A percentile compares a stretch with the other conserved stretches of the same genome.
These are phyloP conservation scores for Sophora flavescens DNA, from an alignment of 306 rosid species.

Conservation along the genomic window DNA sequence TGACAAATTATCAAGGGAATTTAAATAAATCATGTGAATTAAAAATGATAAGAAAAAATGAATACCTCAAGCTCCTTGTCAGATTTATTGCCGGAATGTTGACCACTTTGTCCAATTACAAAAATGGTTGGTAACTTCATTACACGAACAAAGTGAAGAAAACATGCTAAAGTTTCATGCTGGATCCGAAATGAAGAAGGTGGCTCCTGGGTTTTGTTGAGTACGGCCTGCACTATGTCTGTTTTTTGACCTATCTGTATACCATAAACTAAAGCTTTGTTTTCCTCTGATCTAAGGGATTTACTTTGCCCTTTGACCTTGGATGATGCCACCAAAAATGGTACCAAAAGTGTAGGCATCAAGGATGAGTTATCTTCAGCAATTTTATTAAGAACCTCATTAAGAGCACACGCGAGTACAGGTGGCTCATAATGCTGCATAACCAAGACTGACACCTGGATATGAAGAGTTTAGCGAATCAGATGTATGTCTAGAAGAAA, in stretches of 20 bases:
- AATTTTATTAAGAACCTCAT: constrained; percentile 68
- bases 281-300: constrained; percentile 44
- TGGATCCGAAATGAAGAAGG: constrained; percentile 62
- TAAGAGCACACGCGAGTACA: constrained; percentile 72
- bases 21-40: neutral
- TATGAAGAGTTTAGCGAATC: constrained; percentile 37
- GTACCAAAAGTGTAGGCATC: constrained; percentile 65
- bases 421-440: constrained; percentile 79
- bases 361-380: constrained; percentile 51
- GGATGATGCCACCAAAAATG: constrained; percentile 64
- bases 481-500: constrained; percentile 14
- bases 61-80: constrained; percentile 64
- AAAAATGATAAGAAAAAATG: constrained; percentile 32
- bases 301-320: constrained; percentile 66
- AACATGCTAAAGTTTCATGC: constrained; percentile 72
- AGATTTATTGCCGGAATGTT: constrained; percentile 49
- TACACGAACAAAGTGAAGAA: constrained; percentile 69
- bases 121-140: constrained; percentile 67
- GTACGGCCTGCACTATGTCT: constrained; percentile 52
- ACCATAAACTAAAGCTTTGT: constrained; percentile 55
- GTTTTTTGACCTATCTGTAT: constrained; percentile 65
- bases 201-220: constrained; percentile 59
- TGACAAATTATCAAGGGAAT: neutral
- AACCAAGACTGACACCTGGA: constrained; percentile 73
- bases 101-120: constrained; percentile 63